phyloP scores from a whole-genome alignment of 441 rosid genomes.

The Syzygium syzygioides region DNA sequence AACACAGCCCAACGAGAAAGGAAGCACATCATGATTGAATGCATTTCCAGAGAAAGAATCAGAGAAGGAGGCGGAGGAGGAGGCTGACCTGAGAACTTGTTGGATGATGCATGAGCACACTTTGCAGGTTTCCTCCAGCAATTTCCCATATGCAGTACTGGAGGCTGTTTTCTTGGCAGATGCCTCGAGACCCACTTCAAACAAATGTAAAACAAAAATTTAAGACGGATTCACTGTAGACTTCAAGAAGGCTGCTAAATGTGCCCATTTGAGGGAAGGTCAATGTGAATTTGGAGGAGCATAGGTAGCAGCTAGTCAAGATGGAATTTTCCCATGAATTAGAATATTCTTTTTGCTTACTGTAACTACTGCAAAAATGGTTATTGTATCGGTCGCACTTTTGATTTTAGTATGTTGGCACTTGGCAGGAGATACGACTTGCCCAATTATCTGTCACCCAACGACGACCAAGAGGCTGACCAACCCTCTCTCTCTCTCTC shows the following conservation, averaged over 20 bases:
- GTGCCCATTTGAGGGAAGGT: not conserved
- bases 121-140: slow-evolving; percentile 8
- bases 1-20: not conserved
- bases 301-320: not conserved
- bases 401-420: not conserved
- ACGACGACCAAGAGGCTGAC: not conserved
- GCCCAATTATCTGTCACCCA: not conserved
- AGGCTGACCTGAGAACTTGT: slow-evolving; percentile 7
- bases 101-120: slow-evolving; percentile 14
- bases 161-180: not conserved
- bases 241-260: not conserved
- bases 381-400: not conserved
- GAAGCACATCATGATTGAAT: not conserved
- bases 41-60: not conserved
- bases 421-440: not conserved
- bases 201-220: not conserved
- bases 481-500: not conserved
- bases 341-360: not conserved
- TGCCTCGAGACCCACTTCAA: not conserved
- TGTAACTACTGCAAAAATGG: not conserved
- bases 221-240: not conserved
- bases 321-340: not conserved
- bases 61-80: not conserved
- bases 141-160: slow-evolving; percentile 6
- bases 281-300: not conserved